These are phyloP conservation scores for Aspergillus campestris DNA, from an alignment of 495 filamentous ascomycete species.

Conservation along the genomic window DNA sequence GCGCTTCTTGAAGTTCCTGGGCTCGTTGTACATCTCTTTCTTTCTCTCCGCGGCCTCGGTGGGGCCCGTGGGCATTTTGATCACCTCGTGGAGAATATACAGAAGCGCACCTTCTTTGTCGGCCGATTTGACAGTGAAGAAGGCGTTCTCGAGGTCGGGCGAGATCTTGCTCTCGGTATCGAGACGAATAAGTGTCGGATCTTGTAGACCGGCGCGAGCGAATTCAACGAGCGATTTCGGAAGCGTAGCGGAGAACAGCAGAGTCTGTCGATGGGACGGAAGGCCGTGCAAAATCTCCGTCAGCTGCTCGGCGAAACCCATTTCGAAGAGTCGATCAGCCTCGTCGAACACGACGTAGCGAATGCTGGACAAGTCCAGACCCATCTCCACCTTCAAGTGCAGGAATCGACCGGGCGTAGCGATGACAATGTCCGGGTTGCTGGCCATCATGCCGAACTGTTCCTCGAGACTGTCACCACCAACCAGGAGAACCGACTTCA, in stretches of 20 bases:
- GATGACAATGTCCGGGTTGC: conserved; percentile 93
- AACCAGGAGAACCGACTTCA: conserved; percentile 80
- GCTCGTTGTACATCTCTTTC: conserved; percentile 35
- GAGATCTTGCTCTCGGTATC: conserved; percentile 95
- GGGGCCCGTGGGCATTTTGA: conserved; percentile 79
- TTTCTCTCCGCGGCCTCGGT: conserved; percentile 44
- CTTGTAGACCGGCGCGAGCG: conserved; percentile 83
- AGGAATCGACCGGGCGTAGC: conserved; percentile 93
- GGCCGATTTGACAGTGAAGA: conserved; percentile 82
- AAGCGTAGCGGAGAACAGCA: conserved; percentile 90
- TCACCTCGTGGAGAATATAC: conserved; percentile 80
- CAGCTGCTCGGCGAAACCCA: conserved; percentile 91
- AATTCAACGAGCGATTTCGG: conserved; percentile 93
- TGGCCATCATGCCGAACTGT: conserved; percentile 86
- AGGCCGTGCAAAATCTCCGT: conserved; percentile 88
- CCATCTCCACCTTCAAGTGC: conserved; percentile 94
- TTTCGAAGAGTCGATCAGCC: conserved; percentile 92
- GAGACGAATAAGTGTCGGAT: conserved; percentile 76
- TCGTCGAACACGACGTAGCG: conserved; percentile 95
- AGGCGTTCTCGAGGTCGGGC: conserved; percentile 84
- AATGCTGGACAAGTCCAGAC: conserved; percentile 74
- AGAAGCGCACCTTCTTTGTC: conserved; percentile 92
- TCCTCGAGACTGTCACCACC: conserved; percentile 95
- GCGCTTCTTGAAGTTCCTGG: conserved; percentile 52
- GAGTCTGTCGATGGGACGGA: conserved; percentile 74